A percentile compares a stretch with the other conserved stretches of the same genome.
These are phyloP conservation scores for Aspergillus homomorphus DNA, from an alignment of 495 filamentous ascomycete genomes.

Conservation along the genomic window DNA sequence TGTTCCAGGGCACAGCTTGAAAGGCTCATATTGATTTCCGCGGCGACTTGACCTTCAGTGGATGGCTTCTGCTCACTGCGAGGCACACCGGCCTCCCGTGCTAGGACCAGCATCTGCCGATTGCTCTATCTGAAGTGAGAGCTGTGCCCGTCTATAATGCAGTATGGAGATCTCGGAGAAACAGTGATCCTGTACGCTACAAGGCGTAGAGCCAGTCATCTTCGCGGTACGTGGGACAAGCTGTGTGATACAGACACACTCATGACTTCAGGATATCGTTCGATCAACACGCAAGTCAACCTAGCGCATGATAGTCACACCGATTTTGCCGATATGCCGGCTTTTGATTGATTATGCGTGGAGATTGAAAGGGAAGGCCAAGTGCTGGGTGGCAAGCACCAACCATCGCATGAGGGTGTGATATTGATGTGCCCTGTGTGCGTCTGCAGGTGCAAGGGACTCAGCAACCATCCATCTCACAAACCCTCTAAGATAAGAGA, in stretches of 20 bases:
- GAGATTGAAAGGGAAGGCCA: not conserved
- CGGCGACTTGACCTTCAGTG: not conserved
- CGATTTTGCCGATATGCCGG: not conserved
- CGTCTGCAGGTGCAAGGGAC: not conserved
- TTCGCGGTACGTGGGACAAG: not conserved
- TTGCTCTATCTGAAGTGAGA: not conserved
- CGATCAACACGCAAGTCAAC: not conserved
- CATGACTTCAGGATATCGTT: not conserved
- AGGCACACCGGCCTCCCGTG: not conserved
- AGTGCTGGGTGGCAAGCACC: not conserved
- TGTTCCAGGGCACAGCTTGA: no score
- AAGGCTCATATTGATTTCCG: not conserved
- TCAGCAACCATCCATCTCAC: not conserved
- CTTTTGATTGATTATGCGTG: not conserved
- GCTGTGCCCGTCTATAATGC: not conserved
- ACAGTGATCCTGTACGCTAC: not conserved
- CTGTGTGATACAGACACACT: not conserved
- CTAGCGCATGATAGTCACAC: not conserved
- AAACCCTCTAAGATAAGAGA: not conserved
- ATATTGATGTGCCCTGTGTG: not conserved
- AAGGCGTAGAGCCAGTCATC: not conserved
- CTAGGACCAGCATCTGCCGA: not conserved
- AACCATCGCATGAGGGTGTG: not conserved
- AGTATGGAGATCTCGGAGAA: not conserved
- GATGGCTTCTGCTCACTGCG: not conserved